These are phyloP conservation scores for Trichoderma arundinaceum DNA, from an alignment of 2,329 filamentous ascomycete species.

Conservation along the genomic window DNA sequence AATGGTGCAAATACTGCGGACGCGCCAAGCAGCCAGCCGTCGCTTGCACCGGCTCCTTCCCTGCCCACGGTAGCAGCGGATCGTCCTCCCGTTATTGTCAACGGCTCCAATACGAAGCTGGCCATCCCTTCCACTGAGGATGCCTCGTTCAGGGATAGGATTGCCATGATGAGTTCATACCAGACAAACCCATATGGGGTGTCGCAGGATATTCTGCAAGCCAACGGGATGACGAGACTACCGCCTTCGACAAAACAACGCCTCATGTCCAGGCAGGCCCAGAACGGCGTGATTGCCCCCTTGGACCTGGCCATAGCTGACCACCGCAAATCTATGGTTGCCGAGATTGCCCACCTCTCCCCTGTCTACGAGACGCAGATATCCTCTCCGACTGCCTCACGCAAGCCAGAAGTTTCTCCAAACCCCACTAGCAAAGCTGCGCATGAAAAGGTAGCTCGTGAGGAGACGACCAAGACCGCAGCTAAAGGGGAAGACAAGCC, in stretches of 20 bases:
- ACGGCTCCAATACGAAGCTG: constrained; percentile 42
- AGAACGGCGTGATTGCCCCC: constrained; percentile 59
- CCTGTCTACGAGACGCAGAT: constrained; percentile 77
- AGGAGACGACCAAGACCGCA: constrained; percentile 35
- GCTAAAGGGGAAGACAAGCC: constrained; percentile 29
- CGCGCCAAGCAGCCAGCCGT: constrained; percentile 9
- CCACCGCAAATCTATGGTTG: constrained; percentile 45
- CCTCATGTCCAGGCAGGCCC: constrained; percentile 49
- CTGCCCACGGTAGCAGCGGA: constrained; percentile 36
- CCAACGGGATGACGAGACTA: constrained; percentile 41
- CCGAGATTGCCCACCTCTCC: constrained; percentile 63
- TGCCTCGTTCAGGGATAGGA: constrained; percentile 50
- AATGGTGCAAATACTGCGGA: neutral
- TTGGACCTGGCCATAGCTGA: constrained; percentile 61
- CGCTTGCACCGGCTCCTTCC: constrained; percentile 28
- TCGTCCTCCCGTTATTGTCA: constrained; percentile 45
- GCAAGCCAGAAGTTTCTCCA: constrained; percentile 56
- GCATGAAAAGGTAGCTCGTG: constrained; percentile 30
- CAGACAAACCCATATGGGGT: constrained; percentile 36
- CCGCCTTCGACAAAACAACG: constrained; percentile 47
- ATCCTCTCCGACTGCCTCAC: constrained; percentile 67
- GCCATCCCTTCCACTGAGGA: constrained; percentile 42
- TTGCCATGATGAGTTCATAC: constrained; percentile 48
- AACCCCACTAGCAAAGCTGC: constrained; percentile 28
- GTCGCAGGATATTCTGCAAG: constrained; percentile 41